A percentile compares a stretch with the other conserved stretches of the same genome.
phyloP scores from a whole-genome alignment of 352 stramenopile species.

The Peronosclerospora sorghi region DNA sequence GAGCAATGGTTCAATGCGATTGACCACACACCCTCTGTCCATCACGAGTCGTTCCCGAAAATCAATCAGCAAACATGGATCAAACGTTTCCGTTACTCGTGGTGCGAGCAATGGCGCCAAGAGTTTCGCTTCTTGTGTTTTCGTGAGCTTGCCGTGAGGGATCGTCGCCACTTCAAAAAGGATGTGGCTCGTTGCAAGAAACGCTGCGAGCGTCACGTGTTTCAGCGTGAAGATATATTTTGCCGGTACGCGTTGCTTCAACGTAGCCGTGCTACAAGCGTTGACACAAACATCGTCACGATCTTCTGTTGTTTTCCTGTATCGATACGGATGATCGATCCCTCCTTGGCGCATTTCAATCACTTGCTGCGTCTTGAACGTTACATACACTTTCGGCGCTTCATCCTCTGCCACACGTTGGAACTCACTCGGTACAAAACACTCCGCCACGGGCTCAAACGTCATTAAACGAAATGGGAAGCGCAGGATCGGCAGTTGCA shows the following conservation, averaged over 20 bases:
- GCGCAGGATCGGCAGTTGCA: constrained; percentile 55
- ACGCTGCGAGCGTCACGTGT: constrained; percentile 48
- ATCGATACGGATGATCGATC: constrained; percentile 58
- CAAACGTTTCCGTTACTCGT: constrained; percentile 53
- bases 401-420: neutral
- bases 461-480: constrained; percentile 70
- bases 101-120: constrained; percentile 52
- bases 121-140: constrained; percentile 50
- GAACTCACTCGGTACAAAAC: constrained; percentile 23
- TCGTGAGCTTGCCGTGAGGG: constrained; percentile 36
- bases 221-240: constrained; percentile 73
- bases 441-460: constrained; percentile 35
- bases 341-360: constrained; percentile 67
- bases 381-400: constrained; percentile 27
- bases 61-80: constrained; percentile 72
- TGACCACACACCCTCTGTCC: constrained; percentile 28
- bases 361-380: constrained; percentile 42
- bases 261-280: too few relatives aligned
- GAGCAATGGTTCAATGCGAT: constrained; percentile 79
- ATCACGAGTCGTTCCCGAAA: constrained; percentile 70
- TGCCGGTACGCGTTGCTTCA: constrained; percentile 10
- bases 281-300: too few relatives aligned
- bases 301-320: constrained; percentile 21
- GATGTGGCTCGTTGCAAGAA: constrained; percentile 51
- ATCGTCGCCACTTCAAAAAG: constrained; percentile 43